Percentiles rank a stretch among this genome's conserved stretches.
Evolutionary conservation across 805 yeast genomes (phyloP).

Genomic region (Wickerhamiella alocasiicola): DNA sequence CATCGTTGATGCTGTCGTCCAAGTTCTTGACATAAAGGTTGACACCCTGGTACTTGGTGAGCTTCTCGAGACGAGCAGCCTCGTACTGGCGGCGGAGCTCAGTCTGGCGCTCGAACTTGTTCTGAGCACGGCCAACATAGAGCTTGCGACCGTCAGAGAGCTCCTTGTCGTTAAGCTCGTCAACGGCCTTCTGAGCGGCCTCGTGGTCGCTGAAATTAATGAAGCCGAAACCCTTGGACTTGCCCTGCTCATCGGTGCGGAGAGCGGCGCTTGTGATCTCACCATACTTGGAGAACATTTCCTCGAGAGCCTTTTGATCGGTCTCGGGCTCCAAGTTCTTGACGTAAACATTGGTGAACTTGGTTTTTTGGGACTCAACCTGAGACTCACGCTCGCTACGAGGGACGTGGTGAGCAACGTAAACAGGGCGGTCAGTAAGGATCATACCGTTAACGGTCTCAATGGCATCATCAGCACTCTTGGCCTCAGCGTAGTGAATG

Average conservation of each 20-base stretch:
- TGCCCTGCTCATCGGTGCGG: conserved; percentile 73
- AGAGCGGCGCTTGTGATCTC: conserved; percentile 69
- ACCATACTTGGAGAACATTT: conserved; percentile 64
- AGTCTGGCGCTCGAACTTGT: conserved; percentile 94
- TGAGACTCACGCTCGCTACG: conserved; percentile 90
- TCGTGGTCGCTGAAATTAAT: conserved; percentile 83
- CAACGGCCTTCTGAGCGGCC: conserved; percentile 83
- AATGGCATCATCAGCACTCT: conserved; percentile 88
- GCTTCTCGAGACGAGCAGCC: conserved; percentile 78
- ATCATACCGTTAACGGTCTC: conserved; percentile 97
- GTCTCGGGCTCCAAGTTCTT: conserved; percentile 73
- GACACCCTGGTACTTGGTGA: conserved; percentile 92
- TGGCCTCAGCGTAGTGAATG: conserved; percentile 89
- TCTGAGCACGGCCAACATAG: conserved; percentile 98
- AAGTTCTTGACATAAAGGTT: conserved; percentile 94
- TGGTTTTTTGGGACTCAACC: conserved; percentile 77
- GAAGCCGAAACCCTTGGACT: conserved; percentile 91
- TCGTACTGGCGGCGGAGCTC: conserved; percentile 93
- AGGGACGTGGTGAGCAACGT: conserved; percentile 86
- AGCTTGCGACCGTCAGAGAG: conserved; percentile 57
- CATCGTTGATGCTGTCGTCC: conserved; percentile 87
- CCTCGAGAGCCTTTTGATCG: conserved; percentile 46
- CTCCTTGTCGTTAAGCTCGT: conserved; percentile 78
- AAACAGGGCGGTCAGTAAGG: conserved; percentile 90
- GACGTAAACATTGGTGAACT: conserved; percentile 91